Evolutionary conservation across 768 basidiomycete species (phyloP).

Genomic region (Wakefieldia striispora): DNA sequence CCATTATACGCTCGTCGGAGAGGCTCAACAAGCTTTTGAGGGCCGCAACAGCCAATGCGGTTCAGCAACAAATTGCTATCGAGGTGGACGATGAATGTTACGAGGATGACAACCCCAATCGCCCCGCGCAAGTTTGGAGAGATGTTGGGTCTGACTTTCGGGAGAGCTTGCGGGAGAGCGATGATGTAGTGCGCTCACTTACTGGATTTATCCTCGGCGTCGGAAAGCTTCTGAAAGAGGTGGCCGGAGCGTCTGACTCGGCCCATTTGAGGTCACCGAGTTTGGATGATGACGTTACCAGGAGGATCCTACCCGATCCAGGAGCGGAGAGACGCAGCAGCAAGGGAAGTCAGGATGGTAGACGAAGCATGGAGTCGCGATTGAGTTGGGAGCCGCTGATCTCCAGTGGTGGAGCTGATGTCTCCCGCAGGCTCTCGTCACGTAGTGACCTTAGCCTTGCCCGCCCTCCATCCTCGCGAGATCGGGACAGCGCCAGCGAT

Average conservation of each 20-base stretch:
- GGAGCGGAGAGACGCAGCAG: constrained; percentile 39
- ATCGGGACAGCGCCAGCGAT: constrained; percentile 25
- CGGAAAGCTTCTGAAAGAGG: constrained; percentile 66
- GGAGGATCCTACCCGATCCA: constrained; percentile 34
- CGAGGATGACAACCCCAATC: constrained; percentile 26
- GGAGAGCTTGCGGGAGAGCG: constrained; percentile 68
- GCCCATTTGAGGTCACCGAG: constrained; percentile 51
- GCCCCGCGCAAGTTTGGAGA: constrained; percentile 62
- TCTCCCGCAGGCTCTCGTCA: constrained; percentile 28
- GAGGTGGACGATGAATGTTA: constrained; percentile 57
- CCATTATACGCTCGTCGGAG: constrained; percentile 64
- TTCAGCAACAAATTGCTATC: constrained; percentile 73
- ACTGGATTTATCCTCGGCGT: constrained; percentile 76
- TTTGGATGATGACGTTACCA: constrained; percentile 48
- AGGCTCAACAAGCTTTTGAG: constrained; percentile 62
- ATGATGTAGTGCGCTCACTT: constrained; percentile 74
- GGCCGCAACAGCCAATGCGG: constrained; percentile 51
- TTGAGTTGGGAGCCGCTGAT: constrained; percentile 43
- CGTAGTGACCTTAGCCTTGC: constrained; percentile 21
- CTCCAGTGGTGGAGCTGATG: constrained; percentile 18
- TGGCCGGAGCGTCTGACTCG: constrained; percentile 31
- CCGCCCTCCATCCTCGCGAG: constrained; percentile 28
- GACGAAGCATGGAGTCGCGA: constrained; percentile 50
- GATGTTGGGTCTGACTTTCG: constrained; percentile 69
- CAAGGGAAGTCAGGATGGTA: constrained; percentile 52